phyloP scores from a whole-genome alignment of 352 stramenopile species.

The Globisporangium ultimum region DNA sequence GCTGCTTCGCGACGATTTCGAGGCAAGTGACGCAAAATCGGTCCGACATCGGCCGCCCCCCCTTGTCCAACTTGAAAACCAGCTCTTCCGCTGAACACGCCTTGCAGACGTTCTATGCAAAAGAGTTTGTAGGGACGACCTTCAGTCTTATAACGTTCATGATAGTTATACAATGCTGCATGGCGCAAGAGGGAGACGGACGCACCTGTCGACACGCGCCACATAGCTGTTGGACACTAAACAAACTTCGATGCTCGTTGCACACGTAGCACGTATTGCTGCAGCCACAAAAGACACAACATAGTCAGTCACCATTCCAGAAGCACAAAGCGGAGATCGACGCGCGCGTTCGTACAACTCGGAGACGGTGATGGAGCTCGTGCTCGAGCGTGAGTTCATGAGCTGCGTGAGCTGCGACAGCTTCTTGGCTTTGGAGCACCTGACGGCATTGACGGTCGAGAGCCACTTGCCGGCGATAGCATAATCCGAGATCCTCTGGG shows the following conservation, averaged over 20 bases:
- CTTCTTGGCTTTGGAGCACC: conserved; percentile 6
- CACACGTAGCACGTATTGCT: conserved; percentile 11
- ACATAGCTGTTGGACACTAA: neutral
- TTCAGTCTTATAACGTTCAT: too few species aligned
- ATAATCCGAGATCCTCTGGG: conserved; percentile 30
- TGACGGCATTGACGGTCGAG: conserved; percentile 14
- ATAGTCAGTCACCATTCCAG: neutral
- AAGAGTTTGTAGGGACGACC: too few species aligned
- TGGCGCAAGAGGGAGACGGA: too few species aligned
- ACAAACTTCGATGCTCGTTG: neutral
- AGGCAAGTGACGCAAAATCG: conserved; percentile 43
- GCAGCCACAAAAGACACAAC: conserved; percentile 1
- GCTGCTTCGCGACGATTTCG: conserved; percentile 16
- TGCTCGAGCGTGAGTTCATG: neutral
- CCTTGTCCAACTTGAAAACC: conserved; percentile 43
- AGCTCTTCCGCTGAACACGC: conserved; percentile 43
- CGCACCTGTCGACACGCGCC: too few species aligned
- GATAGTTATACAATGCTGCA: too few species aligned
- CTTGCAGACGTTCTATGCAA: conserved; percentile 36
- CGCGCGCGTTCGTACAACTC: conserved; percentile 1
- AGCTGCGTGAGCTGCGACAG: neutral
- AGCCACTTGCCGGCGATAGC: conserved; percentile 32
- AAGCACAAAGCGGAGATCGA: neutral
- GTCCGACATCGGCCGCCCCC: conserved; percentile 27
- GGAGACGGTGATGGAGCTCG: conserved; percentile 6